phyloP scores from a whole-genome alignment of 495 filamentous ascomycete species.

The Talaromyces stipitatus region DNA sequence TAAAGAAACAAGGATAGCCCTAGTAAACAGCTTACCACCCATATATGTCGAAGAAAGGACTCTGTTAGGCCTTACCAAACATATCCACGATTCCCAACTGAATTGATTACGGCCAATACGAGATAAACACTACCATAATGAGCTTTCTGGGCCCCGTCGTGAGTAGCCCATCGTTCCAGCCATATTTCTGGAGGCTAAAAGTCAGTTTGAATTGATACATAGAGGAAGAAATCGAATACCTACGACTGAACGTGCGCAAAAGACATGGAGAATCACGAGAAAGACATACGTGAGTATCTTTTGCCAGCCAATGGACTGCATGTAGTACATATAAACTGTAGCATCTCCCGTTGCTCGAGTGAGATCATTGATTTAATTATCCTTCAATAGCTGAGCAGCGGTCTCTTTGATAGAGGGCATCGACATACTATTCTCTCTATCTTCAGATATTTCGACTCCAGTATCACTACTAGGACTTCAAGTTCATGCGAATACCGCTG shows the following conservation, averaged over 20 bases:
- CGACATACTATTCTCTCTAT: neutral
- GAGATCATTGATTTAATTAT: neutral
- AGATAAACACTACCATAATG: slow-evolving; percentile 1
- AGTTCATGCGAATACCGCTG: neutral
- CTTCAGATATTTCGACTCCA: neutral
- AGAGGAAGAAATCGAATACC: neutral
- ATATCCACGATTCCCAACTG: slow-evolving; percentile 1
- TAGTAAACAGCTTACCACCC: neutral
- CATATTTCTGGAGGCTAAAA: slow-evolving; percentile 1
- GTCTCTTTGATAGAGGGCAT: neutral
- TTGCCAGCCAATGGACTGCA: neutral
- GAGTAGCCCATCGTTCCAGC: neutral
- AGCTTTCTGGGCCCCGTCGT: neutral
- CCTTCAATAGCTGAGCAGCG: neutral
- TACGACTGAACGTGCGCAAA: slow-evolving; percentile 4
- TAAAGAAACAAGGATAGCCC: slow-evolving; percentile 1
- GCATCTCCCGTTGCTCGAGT: slow-evolving; percentile 1
- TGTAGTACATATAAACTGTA: slow-evolving; percentile 1
- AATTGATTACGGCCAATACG: neutral
- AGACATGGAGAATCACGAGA: neutral
- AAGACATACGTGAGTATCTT: neutral
- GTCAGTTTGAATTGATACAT: neutral
- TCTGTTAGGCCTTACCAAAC: neutral
- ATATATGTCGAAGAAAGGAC: neutral
- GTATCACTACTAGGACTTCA: neutral